Percentiles rank a stretch among this genome's conserved stretches.
phyloP scores from a whole-genome alignment of 1,284 basidiomycete genomes.

The Heterobasidion parviporum region DNA sequence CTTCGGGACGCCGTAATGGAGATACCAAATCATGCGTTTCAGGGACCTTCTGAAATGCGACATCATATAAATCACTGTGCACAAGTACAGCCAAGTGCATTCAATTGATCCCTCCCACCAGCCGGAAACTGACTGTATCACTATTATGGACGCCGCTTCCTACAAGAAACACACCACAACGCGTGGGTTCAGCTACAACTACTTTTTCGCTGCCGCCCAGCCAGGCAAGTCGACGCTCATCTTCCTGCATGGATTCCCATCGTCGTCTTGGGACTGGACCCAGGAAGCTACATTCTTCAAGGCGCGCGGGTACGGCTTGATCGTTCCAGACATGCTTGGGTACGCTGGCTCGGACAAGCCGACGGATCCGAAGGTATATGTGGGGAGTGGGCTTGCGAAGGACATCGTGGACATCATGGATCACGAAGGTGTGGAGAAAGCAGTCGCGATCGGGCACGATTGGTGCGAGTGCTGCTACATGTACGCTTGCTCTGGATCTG shows the following conservation, averaged over 20 bases:
- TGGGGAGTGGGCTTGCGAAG: conserved; percentile 26
- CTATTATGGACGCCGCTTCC: conserved; percentile 18
- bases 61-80: too few species aligned
- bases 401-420: conserved; percentile 43
- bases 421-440: conserved; percentile 24
- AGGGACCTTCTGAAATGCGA: too few species aligned
- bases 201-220: conserved; percentile 22
- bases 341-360: conserved; percentile 48
- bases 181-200: conserved; percentile 29
- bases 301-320: conserved; percentile 36
- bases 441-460: conserved; percentile 39
- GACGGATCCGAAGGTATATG: conserved; percentile 29
- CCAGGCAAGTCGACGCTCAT: conserved; percentile 29
- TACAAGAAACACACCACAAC: conserved; percentile 24
- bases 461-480: conserved; percentile 25
- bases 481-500: neutral
- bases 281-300: conserved; percentile 35
- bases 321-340: conserved; percentile 47
- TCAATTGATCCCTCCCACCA: neutral
- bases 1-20: too few species aligned
- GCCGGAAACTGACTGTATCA: neutral
- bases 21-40: too few species aligned
- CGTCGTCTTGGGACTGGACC: conserved; percentile 36
- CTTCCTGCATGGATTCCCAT: conserved; percentile 43
- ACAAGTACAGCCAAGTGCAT: too few species aligned